Conservation (phyloP, 768 basidiomycete genomes). For the Clavulina sp. region DNA sequence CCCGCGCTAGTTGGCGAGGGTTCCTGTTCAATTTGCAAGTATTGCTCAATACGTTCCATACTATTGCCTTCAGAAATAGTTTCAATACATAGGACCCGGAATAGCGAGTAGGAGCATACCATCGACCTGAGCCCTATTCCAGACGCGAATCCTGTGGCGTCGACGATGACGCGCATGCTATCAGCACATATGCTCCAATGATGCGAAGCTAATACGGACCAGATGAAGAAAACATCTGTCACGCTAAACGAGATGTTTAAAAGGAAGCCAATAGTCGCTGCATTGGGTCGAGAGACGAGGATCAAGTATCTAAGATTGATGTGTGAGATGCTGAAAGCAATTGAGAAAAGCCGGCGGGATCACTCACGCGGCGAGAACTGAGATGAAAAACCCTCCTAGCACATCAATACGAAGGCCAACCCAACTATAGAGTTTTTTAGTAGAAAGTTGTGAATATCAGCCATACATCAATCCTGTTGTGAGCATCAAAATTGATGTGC, state of each 20-base stretch:
- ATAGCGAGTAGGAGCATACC: slow-evolving; percentile 6
- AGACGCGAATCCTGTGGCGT: slow-evolving; percentile 16
- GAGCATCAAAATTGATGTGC: not conserved
- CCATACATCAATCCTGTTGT: not conserved
- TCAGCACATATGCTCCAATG: slow-evolving; percentile 19
- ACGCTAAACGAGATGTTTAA: slow-evolving; percentile 24
- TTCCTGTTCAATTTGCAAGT: slow-evolving; percentile 20
- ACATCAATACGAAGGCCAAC: slow-evolving; percentile 20
- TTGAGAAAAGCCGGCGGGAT: slow-evolving; percentile 8
- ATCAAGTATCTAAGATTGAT: slow-evolving; percentile 25
- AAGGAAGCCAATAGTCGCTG: slow-evolving; percentile 33
- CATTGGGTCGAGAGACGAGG: slow-evolving; percentile 36
- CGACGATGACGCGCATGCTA: slow-evolving; percentile 25
- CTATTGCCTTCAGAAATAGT: not conserved
- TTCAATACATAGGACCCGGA: not conserved
- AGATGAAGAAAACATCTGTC: not conserved
- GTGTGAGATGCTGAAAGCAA: slow-evolving; percentile 19
- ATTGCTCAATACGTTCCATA: slow-evolving; percentile 19
- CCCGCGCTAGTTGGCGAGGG: slow-evolving; percentile 13
- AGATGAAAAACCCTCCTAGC: slow-evolving; percentile 21
- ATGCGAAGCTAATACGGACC: not conserved
- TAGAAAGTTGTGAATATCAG: not conserved
- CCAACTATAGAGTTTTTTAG: slow-evolving; percentile 10
- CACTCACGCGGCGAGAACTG: slow-evolving; percentile 25
- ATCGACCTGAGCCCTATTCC: slow-evolving; percentile 28